Evolutionary conservation across 2,329 filamentous ascomycete species (phyloP).

Genomic region (Trichoderma asperellum): DNA sequence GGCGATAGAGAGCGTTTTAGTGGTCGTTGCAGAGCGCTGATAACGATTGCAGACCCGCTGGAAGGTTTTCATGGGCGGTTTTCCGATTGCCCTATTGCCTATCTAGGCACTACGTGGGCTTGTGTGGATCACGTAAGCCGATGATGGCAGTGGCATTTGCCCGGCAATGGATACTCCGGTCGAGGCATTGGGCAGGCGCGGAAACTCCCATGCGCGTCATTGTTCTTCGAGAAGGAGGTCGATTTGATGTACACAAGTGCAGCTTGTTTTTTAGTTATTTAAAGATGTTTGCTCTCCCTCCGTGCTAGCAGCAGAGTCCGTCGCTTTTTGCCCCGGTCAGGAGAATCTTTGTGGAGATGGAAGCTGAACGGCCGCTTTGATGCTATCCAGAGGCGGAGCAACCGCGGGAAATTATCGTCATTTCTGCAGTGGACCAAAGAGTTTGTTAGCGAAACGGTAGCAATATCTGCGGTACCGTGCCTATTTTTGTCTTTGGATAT

Average conservation of each 20-base stretch:
- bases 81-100: neutral
- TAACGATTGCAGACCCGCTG: conserved; percentile 7
- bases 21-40: neutral
- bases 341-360: conserved; percentile 21
- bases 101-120: neutral
- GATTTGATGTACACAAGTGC: neutral
- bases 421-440: conserved; percentile 27
- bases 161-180: neutral
- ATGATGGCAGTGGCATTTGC: neutral
- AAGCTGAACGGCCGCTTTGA: neutral
- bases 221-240: neutral
- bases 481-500: neutral
- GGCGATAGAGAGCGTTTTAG: conserved; percentile 3
- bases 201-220: neutral
- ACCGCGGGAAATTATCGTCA: conserved; percentile 25
- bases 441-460: neutral
- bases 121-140: neutral
- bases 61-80: neutral
- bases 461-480: neutral
- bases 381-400: conserved; percentile 15
- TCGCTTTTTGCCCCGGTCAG: conserved; percentile 12
- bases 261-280: neutral
- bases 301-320: neutral
- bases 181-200: neutral
- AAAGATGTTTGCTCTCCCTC: neutral